Conservation (phyloP, 257 asterid genomes). For the Capsicum rhomboideum region DNA sequence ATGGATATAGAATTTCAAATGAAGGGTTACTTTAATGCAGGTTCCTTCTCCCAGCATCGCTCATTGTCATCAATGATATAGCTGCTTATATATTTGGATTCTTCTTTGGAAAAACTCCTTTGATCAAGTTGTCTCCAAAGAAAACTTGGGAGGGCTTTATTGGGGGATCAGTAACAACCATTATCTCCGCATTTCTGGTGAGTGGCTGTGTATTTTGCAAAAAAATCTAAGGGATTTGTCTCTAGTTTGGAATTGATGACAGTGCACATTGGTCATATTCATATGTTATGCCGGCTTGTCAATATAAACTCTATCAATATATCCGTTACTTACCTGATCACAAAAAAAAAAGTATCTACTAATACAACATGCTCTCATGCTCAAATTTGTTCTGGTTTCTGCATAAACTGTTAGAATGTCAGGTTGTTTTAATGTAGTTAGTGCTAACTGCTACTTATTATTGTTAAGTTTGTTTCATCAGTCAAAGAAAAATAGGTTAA, state of each 20-base stretch:
- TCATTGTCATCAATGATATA: constrained; percentile 67
- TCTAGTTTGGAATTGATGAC: neutral
- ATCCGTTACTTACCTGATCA: neutral
- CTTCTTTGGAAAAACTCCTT: constrained; percentile 86
- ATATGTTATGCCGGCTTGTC: neutral
- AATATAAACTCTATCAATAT: neutral
- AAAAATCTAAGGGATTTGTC: neutral
- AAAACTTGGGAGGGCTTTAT: constrained; percentile 97
- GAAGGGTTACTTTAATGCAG: constrained; percentile 40
- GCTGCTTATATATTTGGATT: constrained; percentile 87
- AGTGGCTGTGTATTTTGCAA: constrained; percentile 7
- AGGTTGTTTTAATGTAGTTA: neutral
- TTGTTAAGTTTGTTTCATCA: neutral
- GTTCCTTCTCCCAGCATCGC: constrained; percentile 97
- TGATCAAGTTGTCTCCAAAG: constrained; percentile 79
- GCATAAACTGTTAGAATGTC: neutral
- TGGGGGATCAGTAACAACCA: constrained; percentile 79
- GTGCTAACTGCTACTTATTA: neutral
- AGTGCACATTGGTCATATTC: neutral
- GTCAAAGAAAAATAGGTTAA: neutral
- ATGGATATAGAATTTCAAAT: constrained; percentile 18
- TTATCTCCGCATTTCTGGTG: constrained; percentile 75
- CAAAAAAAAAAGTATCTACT: neutral
- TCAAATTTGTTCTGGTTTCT: neutral
- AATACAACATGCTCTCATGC: neutral